Conservation (phyloP, 1,284 basidiomycete genomes). For the Leccinum fuscescens region DNA sequence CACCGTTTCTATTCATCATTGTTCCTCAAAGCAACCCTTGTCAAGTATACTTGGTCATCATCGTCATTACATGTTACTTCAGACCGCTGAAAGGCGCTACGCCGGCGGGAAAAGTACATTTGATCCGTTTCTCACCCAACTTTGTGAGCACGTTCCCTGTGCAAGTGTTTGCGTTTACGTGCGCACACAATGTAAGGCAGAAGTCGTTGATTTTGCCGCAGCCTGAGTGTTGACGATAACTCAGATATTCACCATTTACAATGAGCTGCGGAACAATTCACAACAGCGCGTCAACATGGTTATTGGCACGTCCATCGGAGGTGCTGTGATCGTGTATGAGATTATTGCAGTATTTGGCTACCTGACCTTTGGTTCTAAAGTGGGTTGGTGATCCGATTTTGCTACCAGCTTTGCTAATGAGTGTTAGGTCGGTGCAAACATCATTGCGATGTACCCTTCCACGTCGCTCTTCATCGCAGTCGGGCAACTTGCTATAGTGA, state of each 20-base stretch:
- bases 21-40: constrained; percentile 8
- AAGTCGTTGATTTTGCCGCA: constrained; percentile 9
- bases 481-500: constrained; percentile 90
- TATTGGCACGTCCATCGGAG: constrained; percentile 83
- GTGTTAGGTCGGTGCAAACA: constrained; percentile 78
- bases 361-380: constrained; percentile 89
- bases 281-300: constrained; percentile 87
- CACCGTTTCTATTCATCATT: neutral
- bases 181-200: constrained; percentile 79
- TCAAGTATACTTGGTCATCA: constrained; percentile 73
- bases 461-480: constrained; percentile 90
- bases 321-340: constrained; percentile 78
- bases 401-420: constrained; percentile 6
- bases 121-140: constrained; percentile 72
- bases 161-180: constrained; percentile 93
- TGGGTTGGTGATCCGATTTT: constrained; percentile 27
- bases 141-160: constrained; percentile 90
- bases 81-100: constrained; percentile 62
- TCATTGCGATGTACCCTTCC: constrained; percentile 95
- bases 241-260: constrained; percentile 90
- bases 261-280: constrained; percentile 83
- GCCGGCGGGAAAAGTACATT: constrained; percentile 61
- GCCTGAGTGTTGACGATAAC: constrained; percentile 20
- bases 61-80: constrained; percentile 75
- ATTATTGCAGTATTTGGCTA: constrained; percentile 88